A percentile compares a stretch with the other conserved stretches of the same genome.
Evolutionary conservation across 2,329 filamentous ascomycete species (phyloP).

Genomic region (Nemania diffusa): DNA sequence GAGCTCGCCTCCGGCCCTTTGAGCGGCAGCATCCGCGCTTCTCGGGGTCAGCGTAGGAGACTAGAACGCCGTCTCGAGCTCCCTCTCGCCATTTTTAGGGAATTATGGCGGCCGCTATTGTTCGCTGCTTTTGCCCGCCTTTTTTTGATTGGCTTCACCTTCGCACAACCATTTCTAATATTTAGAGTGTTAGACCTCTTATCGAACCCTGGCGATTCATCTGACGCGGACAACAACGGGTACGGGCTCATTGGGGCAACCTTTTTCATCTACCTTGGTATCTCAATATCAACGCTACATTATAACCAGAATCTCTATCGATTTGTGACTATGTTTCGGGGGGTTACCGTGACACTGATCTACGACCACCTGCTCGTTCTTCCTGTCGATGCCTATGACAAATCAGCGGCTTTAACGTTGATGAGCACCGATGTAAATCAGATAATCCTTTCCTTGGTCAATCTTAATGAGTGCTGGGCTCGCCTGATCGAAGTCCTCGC

Average conservation of each 20-base stretch:
- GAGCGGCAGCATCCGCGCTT: neutral
- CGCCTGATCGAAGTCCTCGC: neutral
- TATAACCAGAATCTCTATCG: conserved; percentile 5
- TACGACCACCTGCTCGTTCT: neutral
- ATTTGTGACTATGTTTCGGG: neutral
- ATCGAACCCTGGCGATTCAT: neutral
- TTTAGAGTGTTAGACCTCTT: neutral
- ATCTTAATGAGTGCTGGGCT: neutral
- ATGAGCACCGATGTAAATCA: conserved; percentile 12
- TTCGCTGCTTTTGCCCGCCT: neutral
- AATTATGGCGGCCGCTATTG: neutral
- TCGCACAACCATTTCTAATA: conserved; percentile 1
- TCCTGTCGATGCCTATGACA: neutral
- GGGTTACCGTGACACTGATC: neutral
- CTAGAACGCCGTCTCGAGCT: neutral
- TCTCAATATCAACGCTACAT: neutral
- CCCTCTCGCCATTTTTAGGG: neutral
- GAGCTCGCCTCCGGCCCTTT: neutral
- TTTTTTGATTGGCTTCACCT: neutral
- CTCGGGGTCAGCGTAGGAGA: neutral
- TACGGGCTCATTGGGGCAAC: conserved; percentile 1
- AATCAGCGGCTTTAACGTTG: neutral
- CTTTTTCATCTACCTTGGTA: neutral
- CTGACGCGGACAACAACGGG: neutral
- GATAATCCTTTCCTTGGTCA: neutral